Evolutionary conservation across 441 rosid genomes (phyloP).

Genomic region (Brassica balearica): DNA sequence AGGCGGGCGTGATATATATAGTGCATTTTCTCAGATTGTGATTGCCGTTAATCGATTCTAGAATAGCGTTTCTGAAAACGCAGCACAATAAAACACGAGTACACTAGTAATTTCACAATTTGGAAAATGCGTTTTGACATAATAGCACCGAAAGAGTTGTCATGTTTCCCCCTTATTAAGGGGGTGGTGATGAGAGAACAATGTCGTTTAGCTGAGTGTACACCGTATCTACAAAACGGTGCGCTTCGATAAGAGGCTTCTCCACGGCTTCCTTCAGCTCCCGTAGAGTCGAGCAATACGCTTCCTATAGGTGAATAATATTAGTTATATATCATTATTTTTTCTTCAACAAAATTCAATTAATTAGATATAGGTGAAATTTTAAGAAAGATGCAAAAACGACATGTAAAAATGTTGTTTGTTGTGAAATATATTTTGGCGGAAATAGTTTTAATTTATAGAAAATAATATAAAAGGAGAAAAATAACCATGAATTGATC

Average conservation of each 20-base stretch:
- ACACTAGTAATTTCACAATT: slow-evolving; percentile 15
- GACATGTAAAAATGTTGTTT: not conserved
- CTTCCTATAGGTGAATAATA: slow-evolving; percentile 41
- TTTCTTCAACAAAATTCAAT: not conserved
- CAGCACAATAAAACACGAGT: slow-evolving; percentile 11
- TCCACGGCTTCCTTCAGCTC: slow-evolving; percentile 51
- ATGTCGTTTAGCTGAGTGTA: slow-evolving; percentile 47
- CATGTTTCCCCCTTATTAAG: slow-evolving; percentile 22
- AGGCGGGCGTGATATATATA: slow-evolving; percentile 2
- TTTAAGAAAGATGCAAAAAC: not conserved
- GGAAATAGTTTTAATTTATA: not conserved
- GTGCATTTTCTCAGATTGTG: slow-evolving; percentile 14
- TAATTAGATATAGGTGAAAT: not conserved
- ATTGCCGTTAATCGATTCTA: slow-evolving; percentile 17
- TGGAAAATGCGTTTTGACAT: not conserved
- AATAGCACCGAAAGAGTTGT: slow-evolving; percentile 15
- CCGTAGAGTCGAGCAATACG: slow-evolving; percentile 44
- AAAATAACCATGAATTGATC: slow-evolving; percentile 53
- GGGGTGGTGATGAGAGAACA: slow-evolving; percentile 28
- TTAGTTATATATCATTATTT: not conserved
- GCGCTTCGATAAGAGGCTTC: slow-evolving; percentile 46
- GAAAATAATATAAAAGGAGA: not conserved
- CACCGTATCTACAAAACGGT: slow-evolving; percentile 39
- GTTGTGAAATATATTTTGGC: not conserved
- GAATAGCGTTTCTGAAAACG: slow-evolving; percentile 20